Percentiles rank a stretch among this genome's conserved stretches.
phyloP scores from a whole-genome alignment of 2,329 filamentous ascomycete species.

The Pochonia chlamydosporia region DNA sequence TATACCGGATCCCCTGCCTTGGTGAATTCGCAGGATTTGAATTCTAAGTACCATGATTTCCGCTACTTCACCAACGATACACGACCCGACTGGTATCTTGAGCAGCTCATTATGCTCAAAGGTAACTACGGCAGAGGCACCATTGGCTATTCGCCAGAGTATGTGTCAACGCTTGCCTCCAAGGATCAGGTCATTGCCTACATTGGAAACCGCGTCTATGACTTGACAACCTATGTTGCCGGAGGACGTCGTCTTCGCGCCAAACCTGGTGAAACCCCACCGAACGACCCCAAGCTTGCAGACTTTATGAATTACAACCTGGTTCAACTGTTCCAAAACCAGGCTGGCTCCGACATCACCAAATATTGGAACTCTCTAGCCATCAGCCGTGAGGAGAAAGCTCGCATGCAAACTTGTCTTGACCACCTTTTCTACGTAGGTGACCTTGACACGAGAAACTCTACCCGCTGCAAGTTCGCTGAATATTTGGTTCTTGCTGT shows the following conservation, averaged over 20 bases:
- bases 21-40: conserved; percentile 62
- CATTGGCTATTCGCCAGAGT: conserved; percentile 75
- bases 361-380: conserved; percentile 72
- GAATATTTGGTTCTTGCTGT: conserved; percentile 85
- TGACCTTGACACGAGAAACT: conserved; percentile 86
- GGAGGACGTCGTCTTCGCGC: conserved; percentile 65
- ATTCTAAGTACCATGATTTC: conserved; percentile 88
- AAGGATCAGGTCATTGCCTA: conserved; percentile 68
- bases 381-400: conserved; percentile 50
- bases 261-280: conserved; percentile 43
- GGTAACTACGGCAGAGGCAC: conserved; percentile 79
- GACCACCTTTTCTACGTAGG: conserved; percentile 95
- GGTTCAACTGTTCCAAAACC: conserved; percentile 68
- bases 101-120: conserved; percentile 76
- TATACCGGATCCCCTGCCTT: conserved; percentile 60
- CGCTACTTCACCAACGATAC: conserved; percentile 75
- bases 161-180: conserved; percentile 63
- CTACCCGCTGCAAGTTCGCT: conserved; percentile 76
- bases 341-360: conserved; percentile 73
- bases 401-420: conserved; percentile 73
- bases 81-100: conserved; percentile 85
- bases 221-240: conserved; percentile 75
- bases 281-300: conserved; percentile 45
- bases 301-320: conserved; percentile 80
- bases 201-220: conserved; percentile 75